Percentiles rank a stretch among this genome's conserved stretches.
These are phyloP conservation scores for Leptographium lundbergii DNA, from an alignment of 2,329 filamentous ascomycete genomes.

Conservation along the genomic window DNA sequence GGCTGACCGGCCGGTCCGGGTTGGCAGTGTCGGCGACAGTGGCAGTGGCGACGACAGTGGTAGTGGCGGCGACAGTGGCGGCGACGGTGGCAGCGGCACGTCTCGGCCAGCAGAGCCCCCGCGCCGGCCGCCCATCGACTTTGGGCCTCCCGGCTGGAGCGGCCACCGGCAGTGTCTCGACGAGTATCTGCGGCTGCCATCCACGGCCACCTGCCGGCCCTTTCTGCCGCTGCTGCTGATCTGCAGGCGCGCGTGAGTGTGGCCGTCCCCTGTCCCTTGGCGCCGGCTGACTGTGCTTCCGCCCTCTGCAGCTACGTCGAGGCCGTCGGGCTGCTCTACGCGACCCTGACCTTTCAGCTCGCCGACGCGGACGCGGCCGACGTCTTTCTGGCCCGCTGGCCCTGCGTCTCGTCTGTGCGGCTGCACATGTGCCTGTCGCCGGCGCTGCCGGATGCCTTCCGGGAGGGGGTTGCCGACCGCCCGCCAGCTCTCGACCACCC, in stretches of 20 bases:
- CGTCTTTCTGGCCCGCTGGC: slow-evolving; percentile 14
- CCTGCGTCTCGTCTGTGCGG: slow-evolving; percentile 14
- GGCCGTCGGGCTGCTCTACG: slow-evolving; percentile 14
- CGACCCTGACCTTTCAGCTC: slow-evolving; percentile 17
- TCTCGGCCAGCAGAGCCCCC: not conserved
- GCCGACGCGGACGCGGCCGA: slow-evolving; percentile 14
- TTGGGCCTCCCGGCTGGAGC: not conserved
- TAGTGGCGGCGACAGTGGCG: too few relatives aligned
- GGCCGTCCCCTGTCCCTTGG: too few relatives aligned
- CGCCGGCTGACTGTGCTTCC: too few relatives aligned
- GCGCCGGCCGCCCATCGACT: not conserved
- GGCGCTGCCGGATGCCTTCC: slow-evolving; percentile 18
- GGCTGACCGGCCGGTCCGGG: not conserved
- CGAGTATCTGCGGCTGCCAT: not conserved
- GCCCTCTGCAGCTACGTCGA: slow-evolving; percentile 17
- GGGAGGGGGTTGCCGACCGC: too few relatives aligned
- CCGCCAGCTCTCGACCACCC: too few relatives aligned
- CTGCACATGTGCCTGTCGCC: slow-evolving; percentile 15
- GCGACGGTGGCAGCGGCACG: not conserved
- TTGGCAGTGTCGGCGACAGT: not conserved
- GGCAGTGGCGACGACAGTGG: not conserved
- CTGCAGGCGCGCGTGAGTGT: slow-evolving; percentile 17
- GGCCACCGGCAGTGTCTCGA: not conserved
- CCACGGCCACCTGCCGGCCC: not conserved
- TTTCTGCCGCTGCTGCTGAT: slow-evolving; percentile 4